Evolutionary conservation across 345 rosid genomes (phyloP).

Genomic region (Combretum micranthum): DNA sequence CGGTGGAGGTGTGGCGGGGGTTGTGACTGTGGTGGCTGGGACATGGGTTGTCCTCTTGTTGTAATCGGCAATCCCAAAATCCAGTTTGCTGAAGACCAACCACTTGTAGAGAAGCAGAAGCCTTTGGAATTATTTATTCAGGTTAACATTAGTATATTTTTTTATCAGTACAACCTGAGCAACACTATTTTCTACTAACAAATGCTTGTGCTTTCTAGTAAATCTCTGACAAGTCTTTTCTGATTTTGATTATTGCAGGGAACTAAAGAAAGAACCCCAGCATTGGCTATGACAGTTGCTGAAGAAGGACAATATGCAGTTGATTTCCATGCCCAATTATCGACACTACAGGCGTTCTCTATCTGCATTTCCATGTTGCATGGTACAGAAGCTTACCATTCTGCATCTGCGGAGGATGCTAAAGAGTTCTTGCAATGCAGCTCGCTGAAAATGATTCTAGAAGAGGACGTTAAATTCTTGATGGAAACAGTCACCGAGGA

Average conservation of each 20-base stretch:
- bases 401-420: slow-evolving; percentile 20
- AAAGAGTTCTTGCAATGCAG: slow-evolving; percentile 32
- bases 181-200: too few relatives aligned
- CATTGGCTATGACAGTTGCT: slow-evolving; percentile 44
- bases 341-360: slow-evolving; percentile 87
- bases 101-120: slow-evolving; percentile 32
- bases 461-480: slow-evolving; percentile 64
- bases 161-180: not conserved
- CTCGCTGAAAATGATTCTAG: slow-evolving; percentile 58
- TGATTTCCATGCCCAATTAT: slow-evolving; percentile 80
- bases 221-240: not conserved
- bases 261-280: slow-evolving; percentile 59
- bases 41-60: slow-evolving; percentile 84
- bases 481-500: slow-evolving; percentile 55
- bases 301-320: slow-evolving; percentile 70
- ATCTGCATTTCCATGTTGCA: slow-evolving; percentile 75
- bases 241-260: slow-evolving; percentile 42
- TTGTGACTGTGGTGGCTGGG: slow-evolving; percentile 99
- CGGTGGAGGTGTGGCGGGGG: slow-evolving; percentile 95
- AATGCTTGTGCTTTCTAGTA: not conserved
- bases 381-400: slow-evolving; percentile 24
- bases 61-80: slow-evolving; percentile 52
- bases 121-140: slow-evolving; percentile 58
- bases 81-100: slow-evolving; percentile 39
- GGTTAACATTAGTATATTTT: slow-evolving; percentile 29